A percentile compares a stretch with the other conserved stretches of the same genome.
Evolutionary conservation across 352 stramenopile species (phyloP).

Genomic region (Pythium myriotylum): DNA sequence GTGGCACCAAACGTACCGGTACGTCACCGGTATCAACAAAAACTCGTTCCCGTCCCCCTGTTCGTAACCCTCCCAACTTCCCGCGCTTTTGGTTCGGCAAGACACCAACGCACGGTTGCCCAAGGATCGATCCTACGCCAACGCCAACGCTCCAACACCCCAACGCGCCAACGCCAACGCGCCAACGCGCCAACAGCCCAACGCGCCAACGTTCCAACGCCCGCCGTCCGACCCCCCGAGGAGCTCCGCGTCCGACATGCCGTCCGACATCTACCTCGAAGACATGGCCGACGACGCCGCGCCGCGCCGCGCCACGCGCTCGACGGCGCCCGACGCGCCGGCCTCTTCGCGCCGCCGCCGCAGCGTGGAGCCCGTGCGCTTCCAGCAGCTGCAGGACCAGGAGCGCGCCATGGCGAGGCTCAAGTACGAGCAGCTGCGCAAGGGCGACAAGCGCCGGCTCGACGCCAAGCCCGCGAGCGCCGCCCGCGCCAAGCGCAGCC

Average conservation of each 20-base stretch:
- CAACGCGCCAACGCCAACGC: too few species aligned
- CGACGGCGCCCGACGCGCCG: constrained; percentile 4
- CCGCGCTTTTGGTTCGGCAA: constrained; percentile 27
- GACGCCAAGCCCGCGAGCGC: neutral
- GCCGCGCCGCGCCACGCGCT: constrained; percentile 20
- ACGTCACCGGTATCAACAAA: too few species aligned
- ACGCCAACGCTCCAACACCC: neutral
- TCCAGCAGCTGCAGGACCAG: constrained; percentile 57
- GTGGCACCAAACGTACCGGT: too few species aligned
- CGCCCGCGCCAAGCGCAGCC: constrained; percentile 41
- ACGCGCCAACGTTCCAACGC: too few species aligned
- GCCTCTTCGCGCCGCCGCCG: constrained; percentile 16
- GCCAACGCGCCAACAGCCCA: too few species aligned
- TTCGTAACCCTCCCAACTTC: constrained; percentile 20
- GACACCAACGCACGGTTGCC: neutral
- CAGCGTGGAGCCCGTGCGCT: constrained; percentile 42
- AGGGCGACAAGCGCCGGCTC: constrained; percentile 37
- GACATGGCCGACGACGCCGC: constrained; percentile 4
- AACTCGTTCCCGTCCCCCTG: neutral
- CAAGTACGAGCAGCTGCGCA: constrained; percentile 38
- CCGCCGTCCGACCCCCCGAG: too few species aligned
- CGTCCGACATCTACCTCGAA: neutral
- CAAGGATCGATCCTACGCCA: neutral
- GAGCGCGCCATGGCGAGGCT: constrained; percentile 53
- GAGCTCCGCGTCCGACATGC: too few species aligned